Evolutionary conservation across 2,329 filamentous ascomycete genomes (phyloP), one percentile per base, ranked within the genome.

Genomic region (Alternaria longipes): DNA sequence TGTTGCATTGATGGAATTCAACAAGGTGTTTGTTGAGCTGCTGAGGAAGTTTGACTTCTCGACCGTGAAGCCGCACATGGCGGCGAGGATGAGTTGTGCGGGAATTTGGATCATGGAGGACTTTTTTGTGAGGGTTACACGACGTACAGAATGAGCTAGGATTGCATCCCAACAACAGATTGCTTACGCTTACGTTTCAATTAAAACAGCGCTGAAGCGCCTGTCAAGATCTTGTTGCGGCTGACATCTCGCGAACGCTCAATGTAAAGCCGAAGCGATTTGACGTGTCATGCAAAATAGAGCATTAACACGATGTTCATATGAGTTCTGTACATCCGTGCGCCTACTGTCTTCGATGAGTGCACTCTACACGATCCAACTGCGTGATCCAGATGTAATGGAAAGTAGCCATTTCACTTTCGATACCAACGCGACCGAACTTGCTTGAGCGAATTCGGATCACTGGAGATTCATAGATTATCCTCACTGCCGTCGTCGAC

Each of bases 21-120:
- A 76, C 54, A 77, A 78, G 52, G 56, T 80, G 0, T 76, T 78
- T 9, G 61, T 68, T 0, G 60, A 72, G 62, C 38, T 56, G 54
- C 8, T 51, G 34, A 26, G 54, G 20, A 4, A 8, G 4, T 44
- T 56, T 16, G 45, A 56, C 0, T 56, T 56, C 22, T 28, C 36
- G 3, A 24, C 24, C 16, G 45, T 51, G 12, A 38, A 42, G 20
- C 54, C 36, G 5, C 36, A 28, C 0, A 34, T n/a, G 20, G 36
- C 36, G 11, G 54, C 38, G 26, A 28, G 26, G 20, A 34, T 51
- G 16, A 20, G 16, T 8, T 44, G 28, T 12, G 36, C 14, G 3
- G 54, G 45, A 4, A 34, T 56, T 6, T 56, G 54, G 46, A 16
- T 56, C 26, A 40, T 56, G 24, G 45, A 51, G 9, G 26, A 51